phyloP scores from a whole-genome alignment of 192 early-diverging fungal genomes.

The Umbelopsis sp. region DNA sequence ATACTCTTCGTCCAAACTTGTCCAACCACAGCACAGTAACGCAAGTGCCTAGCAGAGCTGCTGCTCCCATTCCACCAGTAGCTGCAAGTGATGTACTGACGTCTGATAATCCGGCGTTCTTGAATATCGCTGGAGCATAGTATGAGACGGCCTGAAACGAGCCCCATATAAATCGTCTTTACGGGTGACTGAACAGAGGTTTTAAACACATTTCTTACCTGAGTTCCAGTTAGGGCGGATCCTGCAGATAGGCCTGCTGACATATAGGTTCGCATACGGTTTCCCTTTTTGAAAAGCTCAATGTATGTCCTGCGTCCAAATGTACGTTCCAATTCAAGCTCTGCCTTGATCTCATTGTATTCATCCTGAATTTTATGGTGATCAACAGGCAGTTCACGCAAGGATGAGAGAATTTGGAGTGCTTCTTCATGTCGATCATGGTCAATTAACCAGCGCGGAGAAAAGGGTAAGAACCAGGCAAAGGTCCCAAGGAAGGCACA shows the following conservation, averaged over 20 bases:
- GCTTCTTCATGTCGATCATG: slow-evolving; percentile 66
- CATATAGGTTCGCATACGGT: slow-evolving; percentile 52
- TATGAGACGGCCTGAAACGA: slow-evolving; percentile 20
- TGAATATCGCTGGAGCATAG: slow-evolving; percentile 27
- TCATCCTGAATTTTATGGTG: slow-evolving; percentile 57
- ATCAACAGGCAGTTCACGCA: slow-evolving; percentile 61
- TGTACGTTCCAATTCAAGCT: slow-evolving; percentile 59
- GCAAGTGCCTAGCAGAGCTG: slow-evolving; percentile 10
- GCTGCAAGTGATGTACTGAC: slow-evolving; percentile 14
- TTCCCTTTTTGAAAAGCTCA: slow-evolving; percentile 53
- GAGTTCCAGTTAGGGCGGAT: slow-evolving; percentile 33
- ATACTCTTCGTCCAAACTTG: slow-evolving; percentile 70
- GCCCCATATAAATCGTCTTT: no score
- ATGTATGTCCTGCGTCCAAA: slow-evolving; percentile 57
- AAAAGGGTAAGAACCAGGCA: slow-evolving; percentile 76
- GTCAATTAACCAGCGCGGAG: slow-evolving; percentile 80
- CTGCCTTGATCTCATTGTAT: slow-evolving; percentile 67
- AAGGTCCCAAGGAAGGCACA: slow-evolving; percentile 64
- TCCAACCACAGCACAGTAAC: slow-evolving; percentile 54
- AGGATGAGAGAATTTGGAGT: slow-evolving; percentile 58
- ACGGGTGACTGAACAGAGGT: no score
- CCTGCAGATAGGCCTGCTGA: slow-evolving; percentile 57
- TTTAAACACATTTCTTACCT: background rate
- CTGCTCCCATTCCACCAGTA: slow-evolving; percentile 24
- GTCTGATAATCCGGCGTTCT: slow-evolving; percentile 13